Evolutionary conservation across 2,329 filamentous ascomycete genomes (phyloP).

Genomic region (Leptographium flavum): DNA sequence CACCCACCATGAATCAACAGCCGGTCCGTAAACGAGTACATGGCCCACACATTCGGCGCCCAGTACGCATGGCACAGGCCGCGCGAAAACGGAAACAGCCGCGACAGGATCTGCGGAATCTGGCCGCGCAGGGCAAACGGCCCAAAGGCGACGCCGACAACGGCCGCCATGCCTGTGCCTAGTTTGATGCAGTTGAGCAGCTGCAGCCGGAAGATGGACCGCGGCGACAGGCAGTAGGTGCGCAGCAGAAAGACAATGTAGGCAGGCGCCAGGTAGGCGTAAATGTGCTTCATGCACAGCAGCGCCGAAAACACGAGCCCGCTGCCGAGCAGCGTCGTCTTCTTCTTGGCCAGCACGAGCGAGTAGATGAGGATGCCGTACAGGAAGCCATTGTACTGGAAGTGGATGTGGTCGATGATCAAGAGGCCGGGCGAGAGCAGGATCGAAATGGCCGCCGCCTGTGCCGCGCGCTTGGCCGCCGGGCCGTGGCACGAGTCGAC

Average conservation of each 20-base stretch:
- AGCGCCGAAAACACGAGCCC: slow-evolving; percentile 74
- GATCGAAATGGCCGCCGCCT: slow-evolving; percentile 78
- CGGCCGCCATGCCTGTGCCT: slow-evolving; percentile 51
- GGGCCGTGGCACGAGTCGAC: slow-evolving; percentile 51
- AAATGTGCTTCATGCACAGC: slow-evolving; percentile 94
- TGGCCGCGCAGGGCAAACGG: slow-evolving; percentile 76
- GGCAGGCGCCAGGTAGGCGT: slow-evolving; percentile 87
- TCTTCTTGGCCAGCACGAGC: slow-evolving; percentile 64
- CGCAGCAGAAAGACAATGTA: slow-evolving; percentile 93
- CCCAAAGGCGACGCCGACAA: slow-evolving; percentile 74
- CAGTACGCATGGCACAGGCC: slow-evolving; percentile 96
- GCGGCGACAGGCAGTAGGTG: slow-evolving; percentile 69
- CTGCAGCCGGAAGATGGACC: slow-evolving; percentile 60
- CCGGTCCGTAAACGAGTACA: slow-evolving; percentile 86
- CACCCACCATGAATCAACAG: slow-evolving; percentile 62
- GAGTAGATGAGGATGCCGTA: slow-evolving; percentile 85
- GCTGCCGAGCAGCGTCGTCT: slow-evolving; percentile 60
- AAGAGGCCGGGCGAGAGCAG: slow-evolving; percentile 83
- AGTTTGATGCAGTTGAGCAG: slow-evolving; percentile 75
- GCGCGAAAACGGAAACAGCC: slow-evolving; percentile 86
- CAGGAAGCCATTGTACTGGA: slow-evolving; percentile 97
- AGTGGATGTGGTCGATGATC: slow-evolving; percentile 97
- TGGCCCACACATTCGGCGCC: slow-evolving; percentile 93
- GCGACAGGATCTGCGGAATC: slow-evolving; percentile 66
- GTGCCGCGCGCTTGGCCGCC: slow-evolving; percentile 57